These are phyloP conservation scores for Acidiella bohemica DNA, from an alignment of 495 filamentous ascomycete species.

Conservation along the genomic window DNA sequence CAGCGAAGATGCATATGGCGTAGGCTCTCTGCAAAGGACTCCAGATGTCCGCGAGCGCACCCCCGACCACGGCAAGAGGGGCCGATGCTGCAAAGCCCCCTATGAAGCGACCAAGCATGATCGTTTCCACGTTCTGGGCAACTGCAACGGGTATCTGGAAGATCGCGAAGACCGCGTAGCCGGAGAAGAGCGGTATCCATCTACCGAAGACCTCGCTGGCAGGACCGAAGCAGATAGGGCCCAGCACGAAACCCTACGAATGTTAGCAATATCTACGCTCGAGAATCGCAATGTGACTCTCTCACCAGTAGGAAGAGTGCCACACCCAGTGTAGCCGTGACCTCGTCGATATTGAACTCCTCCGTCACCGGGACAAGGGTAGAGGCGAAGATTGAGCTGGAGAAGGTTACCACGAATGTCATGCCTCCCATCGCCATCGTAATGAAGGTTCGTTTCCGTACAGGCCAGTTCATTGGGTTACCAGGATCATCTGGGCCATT, in stretches of 20 bases:
- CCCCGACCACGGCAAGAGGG: conserved; percentile 48
- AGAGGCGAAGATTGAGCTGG: conserved; percentile 43
- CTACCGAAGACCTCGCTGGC: conserved; percentile 41
- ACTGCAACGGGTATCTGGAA: conserved; percentile 51
- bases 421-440: conserved; percentile 34
- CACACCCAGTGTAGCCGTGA: conserved; percentile 40
- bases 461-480: conserved; percentile 23
- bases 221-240: conserved; percentile 40
- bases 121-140: conserved; percentile 43
- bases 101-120: conserved; percentile 51
- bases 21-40: conserved; percentile 44
- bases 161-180: conserved; percentile 42
- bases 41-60: conserved; percentile 47
- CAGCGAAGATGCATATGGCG: conserved; percentile 44
- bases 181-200: conserved; percentile 40
- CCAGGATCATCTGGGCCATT: conserved; percentile 20
- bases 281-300: background rate
- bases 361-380: conserved; percentile 34
- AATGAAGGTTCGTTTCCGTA: conserved; percentile 20
- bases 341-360: conserved; percentile 35
- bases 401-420: conserved; percentile 48
- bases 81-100: conserved; percentile 50
- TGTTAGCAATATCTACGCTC: background rate
- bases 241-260: conserved; percentile 21
- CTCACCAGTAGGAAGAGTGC: conserved; percentile 40